A percentile compares a stretch with the other conserved stretches of the same genome.
These are phyloP conservation scores for Rhodotorula sp. DNA, from an alignment of 1,284 basidiomycete species.

Conservation along the genomic window DNA sequence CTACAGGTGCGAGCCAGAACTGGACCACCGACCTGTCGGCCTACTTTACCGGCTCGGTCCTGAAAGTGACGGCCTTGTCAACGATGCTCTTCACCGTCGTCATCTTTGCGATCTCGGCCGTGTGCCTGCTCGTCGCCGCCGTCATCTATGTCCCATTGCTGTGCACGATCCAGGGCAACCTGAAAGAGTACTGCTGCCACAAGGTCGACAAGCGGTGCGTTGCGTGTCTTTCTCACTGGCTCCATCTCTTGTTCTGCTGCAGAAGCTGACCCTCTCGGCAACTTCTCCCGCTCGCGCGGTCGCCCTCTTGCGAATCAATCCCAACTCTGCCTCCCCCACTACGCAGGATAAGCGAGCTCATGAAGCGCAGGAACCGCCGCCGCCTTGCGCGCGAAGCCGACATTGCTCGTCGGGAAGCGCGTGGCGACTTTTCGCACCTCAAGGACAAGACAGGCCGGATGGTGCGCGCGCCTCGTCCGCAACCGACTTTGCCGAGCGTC, in stretches of 20 bases:
- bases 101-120: slow-evolving; percentile 78
- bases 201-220: slow-evolving; percentile 86
- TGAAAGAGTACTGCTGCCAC: slow-evolving; percentile 93
- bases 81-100: slow-evolving; percentile 88
- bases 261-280: not conserved
- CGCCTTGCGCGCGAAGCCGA: slow-evolving; percentile 77
- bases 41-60: slow-evolving; percentile 53
- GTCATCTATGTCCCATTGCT: slow-evolving; percentile 88
- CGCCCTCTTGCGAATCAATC: not conserved
- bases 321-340: too few species aligned
- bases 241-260: too few species aligned
- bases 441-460: slow-evolving; percentile 86
- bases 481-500: slow-evolving; percentile 91
- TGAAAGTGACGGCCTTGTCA: slow-evolving; percentile 54
- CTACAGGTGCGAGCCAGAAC: slow-evolving; percentile 53
- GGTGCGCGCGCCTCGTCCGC: slow-evolving; percentile 76
- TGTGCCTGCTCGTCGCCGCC: slow-evolving; percentile 77
- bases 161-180: slow-evolving; percentile 71
- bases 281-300: not conserved
- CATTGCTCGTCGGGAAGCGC: slow-evolving; percentile 84
- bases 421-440: slow-evolving; percentile 81
- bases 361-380: slow-evolving; percentile 85
- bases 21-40: slow-evolving; percentile 64
- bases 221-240: not conserved
- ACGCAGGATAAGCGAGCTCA: slow-evolving; percentile 76